Conservation (phyloP, 805 yeast species). For the Maudiozyma pseudohumilis region DNA sequence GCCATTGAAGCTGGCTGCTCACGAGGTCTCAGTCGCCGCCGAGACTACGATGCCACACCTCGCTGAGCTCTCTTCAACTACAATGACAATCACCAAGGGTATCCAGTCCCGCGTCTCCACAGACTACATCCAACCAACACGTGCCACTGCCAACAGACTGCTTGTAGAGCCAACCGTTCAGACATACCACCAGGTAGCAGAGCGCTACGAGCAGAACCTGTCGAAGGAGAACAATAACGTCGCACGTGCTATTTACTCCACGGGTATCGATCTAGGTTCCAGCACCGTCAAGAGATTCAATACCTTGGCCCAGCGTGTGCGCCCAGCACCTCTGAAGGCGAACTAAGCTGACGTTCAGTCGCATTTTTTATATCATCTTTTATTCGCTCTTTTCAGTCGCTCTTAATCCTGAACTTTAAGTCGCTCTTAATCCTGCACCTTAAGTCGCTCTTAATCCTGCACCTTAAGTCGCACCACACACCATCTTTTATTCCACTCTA, state of each 20-base stretch:
- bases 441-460: no score
- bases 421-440: no score
- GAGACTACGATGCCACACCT: slow-evolving; percentile 17
- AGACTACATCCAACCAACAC: slow-evolving; percentile 19
- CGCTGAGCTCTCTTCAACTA: slow-evolving; percentile 22
- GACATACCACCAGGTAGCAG: slow-evolving; percentile 23
- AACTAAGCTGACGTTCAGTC: neutral
- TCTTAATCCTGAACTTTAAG: neutral
- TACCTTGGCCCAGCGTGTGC: slow-evolving; percentile 4
- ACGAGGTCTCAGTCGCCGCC: neutral
- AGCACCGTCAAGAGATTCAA: slow-evolving; percentile 23
- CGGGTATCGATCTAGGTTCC: slow-evolving; percentile 26
- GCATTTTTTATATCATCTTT: neutral
- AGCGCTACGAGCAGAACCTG: slow-evolving; percentile 15
- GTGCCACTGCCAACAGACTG: slow-evolving; percentile 16
- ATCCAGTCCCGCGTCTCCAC: slow-evolving; percentile 17
- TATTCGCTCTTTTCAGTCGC: neutral
- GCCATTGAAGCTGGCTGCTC: slow-evolving; percentile 15
- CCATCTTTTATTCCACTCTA: no score
- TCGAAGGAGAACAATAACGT: slow-evolving; percentile 11
- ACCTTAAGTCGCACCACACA: no score
- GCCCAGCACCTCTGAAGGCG: slow-evolving; percentile 3
- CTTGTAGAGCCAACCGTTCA: slow-evolving; percentile 17
- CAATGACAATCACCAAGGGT: slow-evolving; percentile 20
- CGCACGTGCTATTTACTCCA: slow-evolving; percentile 26